A percentile compares a stretch with the other conserved stretches of the same genome.
These are phyloP conservation scores for Didymellaceae sp. DNA, from an alignment of 2,329 filamentous ascomycete genomes.

Conservation along the genomic window DNA sequence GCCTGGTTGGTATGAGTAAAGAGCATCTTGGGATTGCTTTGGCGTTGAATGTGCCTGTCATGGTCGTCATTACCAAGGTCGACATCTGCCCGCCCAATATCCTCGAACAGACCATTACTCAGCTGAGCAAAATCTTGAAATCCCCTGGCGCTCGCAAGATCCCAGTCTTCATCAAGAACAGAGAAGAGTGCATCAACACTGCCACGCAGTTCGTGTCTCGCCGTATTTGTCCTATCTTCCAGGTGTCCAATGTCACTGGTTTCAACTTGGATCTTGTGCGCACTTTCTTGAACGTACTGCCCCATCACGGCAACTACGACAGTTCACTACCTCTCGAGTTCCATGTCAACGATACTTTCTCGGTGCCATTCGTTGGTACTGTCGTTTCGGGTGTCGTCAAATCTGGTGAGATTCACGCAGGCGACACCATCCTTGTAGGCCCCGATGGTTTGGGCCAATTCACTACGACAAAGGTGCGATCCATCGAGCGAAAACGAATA, in stretches of 20 bases:
- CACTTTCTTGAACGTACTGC: slow-evolving; percentile 92
- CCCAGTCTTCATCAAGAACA: slow-evolving; percentile 90
- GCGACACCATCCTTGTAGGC: slow-evolving; percentile 87
- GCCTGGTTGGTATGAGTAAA: slow-evolving; percentile 96
- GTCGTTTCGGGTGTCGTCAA: slow-evolving; percentile 96
- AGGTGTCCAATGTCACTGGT: slow-evolving; percentile 97
- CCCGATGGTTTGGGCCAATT: slow-evolving; percentile 93
- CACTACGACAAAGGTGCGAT: slow-evolving; percentile 82
- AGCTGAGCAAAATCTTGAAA: slow-evolving; percentile 91
- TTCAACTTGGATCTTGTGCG: slow-evolving; percentile 88
- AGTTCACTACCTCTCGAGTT: slow-evolving; percentile 87
- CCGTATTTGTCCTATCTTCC: slow-evolving; percentile 95
- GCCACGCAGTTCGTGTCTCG: slow-evolving; percentile 95
- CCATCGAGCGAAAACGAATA: slow-evolving; percentile 94
- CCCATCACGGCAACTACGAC: slow-evolving; percentile 93
- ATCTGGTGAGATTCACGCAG: slow-evolving; percentile 79
- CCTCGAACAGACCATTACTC: slow-evolving; percentile 87
- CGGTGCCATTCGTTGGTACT: slow-evolving; percentile 94
- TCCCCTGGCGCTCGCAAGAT: slow-evolving; percentile 94
- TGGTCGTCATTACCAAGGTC: slow-evolving; percentile 98
- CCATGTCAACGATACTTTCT: slow-evolving; percentile 96
- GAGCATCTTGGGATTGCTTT: slow-evolving; percentile 95
- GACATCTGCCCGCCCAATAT: slow-evolving; percentile 98
- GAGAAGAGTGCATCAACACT: slow-evolving; percentile 91
- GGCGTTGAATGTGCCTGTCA: slow-evolving; percentile 93